phyloP scores from a whole-genome alignment of 331 rosid genomes.

The Saraca asoca region DNA sequence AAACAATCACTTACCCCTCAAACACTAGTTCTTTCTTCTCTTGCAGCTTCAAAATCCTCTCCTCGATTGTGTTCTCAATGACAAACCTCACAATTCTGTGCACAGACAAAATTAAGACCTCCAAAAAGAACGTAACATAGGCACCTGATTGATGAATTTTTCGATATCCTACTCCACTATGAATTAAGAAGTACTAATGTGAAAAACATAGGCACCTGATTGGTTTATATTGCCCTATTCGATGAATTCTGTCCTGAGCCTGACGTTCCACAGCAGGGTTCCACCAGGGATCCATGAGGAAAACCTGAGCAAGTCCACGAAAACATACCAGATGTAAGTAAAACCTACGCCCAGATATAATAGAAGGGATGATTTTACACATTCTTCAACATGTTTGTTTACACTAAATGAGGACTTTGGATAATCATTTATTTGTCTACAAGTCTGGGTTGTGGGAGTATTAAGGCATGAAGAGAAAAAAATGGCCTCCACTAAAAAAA shows the following conservation, averaged over 20 bases:
- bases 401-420: too few species aligned
- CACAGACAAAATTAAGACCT: constrained; percentile 22
- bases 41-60: constrained; percentile 88
- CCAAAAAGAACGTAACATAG: not conserved
- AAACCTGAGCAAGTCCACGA: constrained; percentile 56
- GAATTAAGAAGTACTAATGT: not conserved
- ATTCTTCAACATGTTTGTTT: too few species aligned
- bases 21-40: constrained; percentile 85
- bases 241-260: constrained; percentile 95
- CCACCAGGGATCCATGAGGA: constrained; percentile 99
- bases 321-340: constrained; percentile 1
- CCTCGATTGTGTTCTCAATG: constrained; percentile 88
- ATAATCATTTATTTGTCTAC: too few species aligned
- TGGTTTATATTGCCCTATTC: constrained; percentile 93
- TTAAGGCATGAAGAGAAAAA: too few species aligned
- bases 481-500: too few species aligned
- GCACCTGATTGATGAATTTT: not conserved
- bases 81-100: constrained; percentile 79
- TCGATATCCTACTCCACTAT: not conserved
- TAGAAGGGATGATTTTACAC: too few species aligned
- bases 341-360: constrained; percentile 2
- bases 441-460: too few species aligned
- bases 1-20: constrained; percentile 64
- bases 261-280: constrained; percentile 97
- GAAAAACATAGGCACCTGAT: constrained; percentile 58